These are phyloP conservation scores for Metschnikowia borealis DNA, from an alignment of 805 yeast species.

Conservation along the genomic window DNA sequence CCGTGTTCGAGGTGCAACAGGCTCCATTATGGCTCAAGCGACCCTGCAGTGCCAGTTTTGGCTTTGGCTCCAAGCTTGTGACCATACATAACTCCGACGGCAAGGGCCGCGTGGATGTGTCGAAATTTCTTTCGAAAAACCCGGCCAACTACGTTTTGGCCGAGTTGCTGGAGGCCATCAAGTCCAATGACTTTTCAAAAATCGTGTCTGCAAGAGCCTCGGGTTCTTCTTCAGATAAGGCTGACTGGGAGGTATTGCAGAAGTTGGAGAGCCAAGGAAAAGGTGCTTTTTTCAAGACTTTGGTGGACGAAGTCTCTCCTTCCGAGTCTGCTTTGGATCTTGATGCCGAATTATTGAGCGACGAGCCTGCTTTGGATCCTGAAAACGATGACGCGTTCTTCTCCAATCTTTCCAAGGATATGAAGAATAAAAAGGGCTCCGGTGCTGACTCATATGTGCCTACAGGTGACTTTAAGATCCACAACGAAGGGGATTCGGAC, in stretches of 20 bases:
- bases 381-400: slow-evolving; percentile 32
- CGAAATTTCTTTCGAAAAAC: slow-evolving; percentile 38
- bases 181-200: slow-evolving; percentile 47
- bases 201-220: slow-evolving; percentile 54
- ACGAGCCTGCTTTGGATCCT: slow-evolving; percentile 1
- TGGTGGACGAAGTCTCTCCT: slow-evolving; percentile 17
- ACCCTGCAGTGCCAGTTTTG: slow-evolving; percentile 75
- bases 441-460: slow-evolving; percentile 39
- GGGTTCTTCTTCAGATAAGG: slow-evolving; percentile 34
- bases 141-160: slow-evolving; percentile 27
- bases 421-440: slow-evolving; percentile 10
- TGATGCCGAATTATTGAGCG: slow-evolving; percentile 1
- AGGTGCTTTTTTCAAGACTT: slow-evolving; percentile 40
- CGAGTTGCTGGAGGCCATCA: slow-evolving; percentile 52
- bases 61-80: slow-evolving; percentile 89
- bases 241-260: slow-evolving; percentile 65
- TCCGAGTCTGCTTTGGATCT: not conserved
- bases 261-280: slow-evolving; percentile 50
- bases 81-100: slow-evolving; percentile 41
- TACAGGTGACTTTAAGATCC: slow-evolving; percentile 48
- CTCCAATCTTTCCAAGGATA: slow-evolving; percentile 30
- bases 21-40: slow-evolving; percentile 88
- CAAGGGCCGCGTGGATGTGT: slow-evolving; percentile 40
- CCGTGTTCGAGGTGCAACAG: slow-evolving; percentile 65
- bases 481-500: slow-evolving; percentile 31